These are phyloP conservation scores for Meyerozyma elateridarum DNA, from an alignment of 1,139 yeast species.

Conservation along the genomic window DNA sequence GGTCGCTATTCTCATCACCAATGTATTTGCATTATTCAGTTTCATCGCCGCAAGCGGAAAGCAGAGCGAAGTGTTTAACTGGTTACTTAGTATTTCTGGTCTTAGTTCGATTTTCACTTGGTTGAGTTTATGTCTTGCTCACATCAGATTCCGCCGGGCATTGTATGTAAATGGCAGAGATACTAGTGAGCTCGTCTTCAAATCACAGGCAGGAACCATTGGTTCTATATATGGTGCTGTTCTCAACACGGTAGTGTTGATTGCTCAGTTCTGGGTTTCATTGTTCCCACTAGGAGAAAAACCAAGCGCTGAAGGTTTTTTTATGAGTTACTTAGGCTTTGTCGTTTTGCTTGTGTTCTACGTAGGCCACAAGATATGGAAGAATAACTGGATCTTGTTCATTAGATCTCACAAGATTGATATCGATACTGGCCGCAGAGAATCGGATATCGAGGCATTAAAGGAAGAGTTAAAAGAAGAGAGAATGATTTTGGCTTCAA, in stretches of 20 bases:
- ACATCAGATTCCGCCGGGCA: slow-evolving; percentile 75
- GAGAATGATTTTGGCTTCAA: slow-evolving; percentile 16
- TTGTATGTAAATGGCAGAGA: slow-evolving; percentile 61
- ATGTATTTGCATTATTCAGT: slow-evolving; percentile 59
- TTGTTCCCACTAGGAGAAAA: slow-evolving; percentile 57
- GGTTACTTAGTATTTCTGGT: slow-evolving; percentile 83
- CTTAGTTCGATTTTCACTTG: slow-evolving; percentile 81
- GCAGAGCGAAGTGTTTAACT: slow-evolving; percentile 64
- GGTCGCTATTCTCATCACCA: slow-evolving; percentile 26
- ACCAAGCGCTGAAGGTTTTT: slow-evolving; percentile 57
- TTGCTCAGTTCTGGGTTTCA: slow-evolving; percentile 81
- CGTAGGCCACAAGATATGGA: slow-evolving; percentile 53
- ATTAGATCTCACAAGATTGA: slow-evolving; percentile 21
- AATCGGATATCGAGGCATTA: slow-evolving; percentile 20
- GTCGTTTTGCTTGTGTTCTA: slow-evolving; percentile 58
- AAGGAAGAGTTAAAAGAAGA: slow-evolving; percentile 21
- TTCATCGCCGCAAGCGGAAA: slow-evolving; percentile 67
- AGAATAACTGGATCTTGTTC: slow-evolving; percentile 41
- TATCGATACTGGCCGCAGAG: slow-evolving; percentile 22
- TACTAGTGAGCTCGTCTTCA: slow-evolving; percentile 62
- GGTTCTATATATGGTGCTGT: slow-evolving; percentile 67
- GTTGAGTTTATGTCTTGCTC: slow-evolving; percentile 74
- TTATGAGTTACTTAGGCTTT: slow-evolving; percentile 57
- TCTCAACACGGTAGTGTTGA: slow-evolving; percentile 58
- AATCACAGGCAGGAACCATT: slow-evolving; percentile 60